Conservation (phyloP, 306 rosid species). For the Sophora flavescens region DNA sequence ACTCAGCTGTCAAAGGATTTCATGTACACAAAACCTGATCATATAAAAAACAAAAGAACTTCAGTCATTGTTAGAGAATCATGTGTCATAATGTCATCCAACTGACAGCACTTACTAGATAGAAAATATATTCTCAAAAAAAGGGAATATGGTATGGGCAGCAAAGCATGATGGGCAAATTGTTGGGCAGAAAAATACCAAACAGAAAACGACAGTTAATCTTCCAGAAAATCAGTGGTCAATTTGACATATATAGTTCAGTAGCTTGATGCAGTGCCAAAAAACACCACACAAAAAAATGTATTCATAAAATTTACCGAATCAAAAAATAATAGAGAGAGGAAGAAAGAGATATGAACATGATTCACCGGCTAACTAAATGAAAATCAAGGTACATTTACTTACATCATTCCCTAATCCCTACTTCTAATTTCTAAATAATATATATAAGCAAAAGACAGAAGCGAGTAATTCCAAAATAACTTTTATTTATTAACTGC, state of each 20-base stretch:
- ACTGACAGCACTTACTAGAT: slow-evolving; percentile 35
- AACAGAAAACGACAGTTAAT: slow-evolving; percentile 19
- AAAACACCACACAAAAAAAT: not conserved
- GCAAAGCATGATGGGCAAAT: slow-evolving; percentile 18
- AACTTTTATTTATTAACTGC: slow-evolving; percentile 4
- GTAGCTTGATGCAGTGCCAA: slow-evolving; percentile 25
- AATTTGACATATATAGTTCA: not conserved
- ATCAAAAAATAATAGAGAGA: not conserved
- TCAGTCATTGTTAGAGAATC: slow-evolving; percentile 21
- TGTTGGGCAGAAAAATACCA: slow-evolving; percentile 29
- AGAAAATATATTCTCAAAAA: slow-evolving; percentile 11
- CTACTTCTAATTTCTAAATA: slow-evolving; percentile 24
- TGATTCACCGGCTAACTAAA: not conserved
- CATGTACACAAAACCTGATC: slow-evolving; percentile 52
- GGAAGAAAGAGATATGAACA: not conserved
- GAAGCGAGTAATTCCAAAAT: slow-evolving; percentile 21
- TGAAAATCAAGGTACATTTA: slow-evolving; percentile 2
- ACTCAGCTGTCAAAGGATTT: slow-evolving; percentile 24
- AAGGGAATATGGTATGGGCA: slow-evolving; percentile 43
- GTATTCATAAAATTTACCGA: slow-evolving; percentile 7
- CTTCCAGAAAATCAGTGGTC: slow-evolving; percentile 14
- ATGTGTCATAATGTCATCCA: not conserved
- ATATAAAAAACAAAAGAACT: not conserved
- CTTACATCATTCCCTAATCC: not conserved
- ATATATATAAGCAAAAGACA: not conserved